These are phyloP conservation scores for Rhizophora apiculata DNA, from an alignment of 345 rosid species.

Conservation along the genomic window DNA sequence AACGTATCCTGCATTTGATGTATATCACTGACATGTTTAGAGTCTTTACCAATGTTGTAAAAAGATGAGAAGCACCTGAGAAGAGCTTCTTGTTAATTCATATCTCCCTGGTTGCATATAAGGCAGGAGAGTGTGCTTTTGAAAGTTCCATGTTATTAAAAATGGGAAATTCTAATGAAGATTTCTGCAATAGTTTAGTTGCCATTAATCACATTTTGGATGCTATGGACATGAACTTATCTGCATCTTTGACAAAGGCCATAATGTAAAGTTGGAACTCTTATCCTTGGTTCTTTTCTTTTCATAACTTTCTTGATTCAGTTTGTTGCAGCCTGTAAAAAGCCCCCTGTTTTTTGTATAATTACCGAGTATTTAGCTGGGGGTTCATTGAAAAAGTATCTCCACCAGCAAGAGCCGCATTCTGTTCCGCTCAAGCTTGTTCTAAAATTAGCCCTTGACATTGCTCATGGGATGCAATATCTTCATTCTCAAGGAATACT, in stretches of 20 bases:
- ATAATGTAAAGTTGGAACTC: too few species aligned
- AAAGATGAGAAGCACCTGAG: too few species aligned
- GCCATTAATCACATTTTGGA: neutral
- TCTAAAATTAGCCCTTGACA: conserved; percentile 61
- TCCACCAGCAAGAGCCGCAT: conserved; percentile 69
- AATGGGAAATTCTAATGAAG: too few species aligned
- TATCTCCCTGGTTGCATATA: too few species aligned
- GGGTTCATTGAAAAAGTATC: conserved; percentile 50
- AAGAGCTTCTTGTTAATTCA: too few species aligned
- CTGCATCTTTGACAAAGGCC: neutral
- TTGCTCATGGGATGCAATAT: conserved; percentile 72
- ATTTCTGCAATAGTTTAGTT: neutral
- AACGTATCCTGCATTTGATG: too few species aligned
- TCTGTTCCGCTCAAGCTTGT: conserved; percentile 57
- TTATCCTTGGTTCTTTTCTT: neutral
- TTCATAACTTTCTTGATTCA: conserved; percentile 26
- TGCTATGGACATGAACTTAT: neutral
- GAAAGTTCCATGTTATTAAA: too few species aligned
- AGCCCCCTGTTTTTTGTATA: conserved; percentile 33
- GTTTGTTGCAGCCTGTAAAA: conserved; percentile 40
- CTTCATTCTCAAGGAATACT: conserved; percentile 72
- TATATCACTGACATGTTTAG: too few species aligned
- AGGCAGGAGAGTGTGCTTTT: too few species aligned
- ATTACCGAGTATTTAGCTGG: conserved; percentile 35
- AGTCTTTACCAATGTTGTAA: too few species aligned